Conservation (phyloP, 192 early-diverging fungal species). For the Mortierella antarctica region DNA sequence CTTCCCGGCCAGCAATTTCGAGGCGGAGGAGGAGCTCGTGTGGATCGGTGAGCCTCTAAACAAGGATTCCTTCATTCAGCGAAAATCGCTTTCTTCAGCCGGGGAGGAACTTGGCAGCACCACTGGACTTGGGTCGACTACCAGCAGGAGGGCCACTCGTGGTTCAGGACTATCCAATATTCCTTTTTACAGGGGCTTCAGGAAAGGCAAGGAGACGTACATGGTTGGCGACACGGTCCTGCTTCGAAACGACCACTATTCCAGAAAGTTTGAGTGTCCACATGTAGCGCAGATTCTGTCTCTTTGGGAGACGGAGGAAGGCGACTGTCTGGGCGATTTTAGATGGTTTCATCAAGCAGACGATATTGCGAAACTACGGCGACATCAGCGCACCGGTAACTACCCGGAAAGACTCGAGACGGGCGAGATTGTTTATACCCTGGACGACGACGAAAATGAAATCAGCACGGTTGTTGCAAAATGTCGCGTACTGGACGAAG, state of each 20-base stretch:
- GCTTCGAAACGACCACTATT: constrained; percentile 36
- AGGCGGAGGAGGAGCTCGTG: constrained; percentile 24
- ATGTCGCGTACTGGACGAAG: constrained; percentile 60
- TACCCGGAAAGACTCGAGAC: constrained; percentile 49
- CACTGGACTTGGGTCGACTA: not conserved
- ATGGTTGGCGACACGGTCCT: constrained; percentile 52
- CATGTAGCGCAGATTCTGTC: constrained; percentile 63
- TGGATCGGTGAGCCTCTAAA: constrained; percentile 48
- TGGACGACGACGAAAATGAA: constrained; percentile 48
- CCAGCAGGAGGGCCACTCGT: constrained; percentile 63
- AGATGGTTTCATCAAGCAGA: constrained; percentile 67
- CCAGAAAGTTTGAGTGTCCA: constrained; percentile 44
- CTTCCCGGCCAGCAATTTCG: constrained; percentile 21
- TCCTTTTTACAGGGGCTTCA: constrained; percentile 58
- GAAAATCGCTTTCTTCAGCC: not conserved
- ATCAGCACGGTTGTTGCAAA: constrained; percentile 34
- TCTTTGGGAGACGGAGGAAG: constrained; percentile 67
- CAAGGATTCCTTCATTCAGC: constrained; percentile 25
- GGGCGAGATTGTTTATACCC: constrained; percentile 37
- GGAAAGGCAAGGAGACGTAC: constrained; percentile 53
- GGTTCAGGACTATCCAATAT: constrained; percentile 68
- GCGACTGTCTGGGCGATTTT: constrained; percentile 56
- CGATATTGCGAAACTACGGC: constrained; percentile 36
- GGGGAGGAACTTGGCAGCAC: not conserved
- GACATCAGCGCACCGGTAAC: constrained; percentile 31